phyloP scores from a whole-genome alignment of 2,329 filamentous ascomycete genomes.

The Neopestalotiopsis sp. region DNA sequence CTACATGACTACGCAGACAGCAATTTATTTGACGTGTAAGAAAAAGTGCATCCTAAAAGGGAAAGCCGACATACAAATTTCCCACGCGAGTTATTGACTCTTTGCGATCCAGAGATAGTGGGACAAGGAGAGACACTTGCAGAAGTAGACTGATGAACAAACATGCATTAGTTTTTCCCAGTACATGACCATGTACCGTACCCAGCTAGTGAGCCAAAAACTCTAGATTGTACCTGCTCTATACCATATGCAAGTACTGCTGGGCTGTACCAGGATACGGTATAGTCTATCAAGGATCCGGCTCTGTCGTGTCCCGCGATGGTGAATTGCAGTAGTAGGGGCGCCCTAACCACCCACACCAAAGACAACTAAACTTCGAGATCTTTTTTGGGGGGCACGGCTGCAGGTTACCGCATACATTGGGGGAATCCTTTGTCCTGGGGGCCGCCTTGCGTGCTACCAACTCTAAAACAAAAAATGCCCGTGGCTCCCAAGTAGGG shows the following conservation, averaged over 20 bases:
- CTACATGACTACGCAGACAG: not conserved
- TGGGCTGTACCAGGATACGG: not conserved
- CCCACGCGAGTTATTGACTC: not conserved
- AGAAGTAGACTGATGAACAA: not conserved
- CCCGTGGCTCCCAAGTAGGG: not conserved
- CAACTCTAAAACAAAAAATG: too few species aligned
- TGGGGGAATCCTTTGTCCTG: not conserved
- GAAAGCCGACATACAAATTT: not conserved
- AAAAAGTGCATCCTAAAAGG: not conserved
- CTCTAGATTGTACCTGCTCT: not conserved
- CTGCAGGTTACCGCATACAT: not conserved
- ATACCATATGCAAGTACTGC: not conserved
- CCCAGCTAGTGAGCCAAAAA: too few species aligned
- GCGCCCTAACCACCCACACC: not conserved
- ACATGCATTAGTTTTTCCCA: not conserved
- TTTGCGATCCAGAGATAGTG: not conserved
- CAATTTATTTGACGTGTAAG: not conserved
- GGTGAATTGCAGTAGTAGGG: not conserved
- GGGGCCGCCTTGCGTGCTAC: too few species aligned
- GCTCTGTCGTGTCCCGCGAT: too few species aligned
- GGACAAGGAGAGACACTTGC: not conserved
- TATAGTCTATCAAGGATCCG: not conserved
- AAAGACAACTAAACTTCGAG: not conserved
- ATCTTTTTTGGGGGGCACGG: not conserved
- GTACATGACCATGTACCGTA: not conserved